These are phyloP conservation scores for Hanseniaspora hatyaiensis DNA, from an alignment of 805 yeast genomes.

Conservation along the genomic window DNA sequence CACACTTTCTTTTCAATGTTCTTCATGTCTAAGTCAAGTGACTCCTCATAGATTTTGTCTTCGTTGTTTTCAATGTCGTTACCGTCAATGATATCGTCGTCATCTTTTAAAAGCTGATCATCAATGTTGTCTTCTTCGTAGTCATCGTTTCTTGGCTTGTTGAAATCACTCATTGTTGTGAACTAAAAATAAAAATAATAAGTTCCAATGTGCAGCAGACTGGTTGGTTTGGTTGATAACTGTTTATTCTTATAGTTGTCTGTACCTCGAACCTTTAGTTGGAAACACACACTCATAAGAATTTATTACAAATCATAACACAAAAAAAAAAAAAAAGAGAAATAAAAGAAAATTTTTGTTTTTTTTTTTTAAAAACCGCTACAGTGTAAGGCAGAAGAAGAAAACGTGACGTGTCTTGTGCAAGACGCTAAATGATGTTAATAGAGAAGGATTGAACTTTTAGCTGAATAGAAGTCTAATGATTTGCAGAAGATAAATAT, in stretches of 20 bases:
- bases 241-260: too few relatives aligned
- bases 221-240: not conserved
- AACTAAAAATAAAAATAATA: not conserved
- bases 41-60: conserved; percentile 41
- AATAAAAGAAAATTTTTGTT: too few relatives aligned
- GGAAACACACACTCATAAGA: too few relatives aligned
- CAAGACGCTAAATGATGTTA: too few relatives aligned
- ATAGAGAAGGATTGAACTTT: too few relatives aligned
- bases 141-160: conserved; percentile 15
- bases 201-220: not conserved
- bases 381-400: too few relatives aligned
- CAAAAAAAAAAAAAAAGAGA: too few relatives aligned
- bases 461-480: too few relatives aligned
- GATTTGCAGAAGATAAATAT: too few relatives aligned
- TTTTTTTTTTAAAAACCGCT: too few relatives aligned
- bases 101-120: conserved; percentile 34
- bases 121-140: conserved; percentile 25
- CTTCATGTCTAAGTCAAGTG: conserved; percentile 62
- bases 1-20: conserved; percentile 65
- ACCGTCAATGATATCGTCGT: conserved; percentile 36
- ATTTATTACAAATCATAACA: too few relatives aligned
- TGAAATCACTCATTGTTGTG: conserved; percentile 9
- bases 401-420: not conserved
- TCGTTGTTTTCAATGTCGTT: conserved; percentile 34
- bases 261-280: too few relatives aligned